These are phyloP conservation scores for Trichocomaceae sp. DNA, from an alignment of 2,329 filamentous ascomycete species.

Conservation along the genomic window DNA sequence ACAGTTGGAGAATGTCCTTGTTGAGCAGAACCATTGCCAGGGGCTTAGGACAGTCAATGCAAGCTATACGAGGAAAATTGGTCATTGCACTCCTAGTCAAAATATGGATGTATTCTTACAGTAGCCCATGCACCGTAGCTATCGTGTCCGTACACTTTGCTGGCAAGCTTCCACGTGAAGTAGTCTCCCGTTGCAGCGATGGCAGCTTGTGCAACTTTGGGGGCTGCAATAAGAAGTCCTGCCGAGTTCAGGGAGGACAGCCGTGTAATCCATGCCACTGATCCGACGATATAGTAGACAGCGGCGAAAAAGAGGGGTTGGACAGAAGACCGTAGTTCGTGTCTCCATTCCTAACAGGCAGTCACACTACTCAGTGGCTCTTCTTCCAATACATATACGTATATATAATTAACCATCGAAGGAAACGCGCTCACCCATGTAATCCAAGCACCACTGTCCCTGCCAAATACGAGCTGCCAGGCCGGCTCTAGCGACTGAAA, in stretches of 20 bases:
- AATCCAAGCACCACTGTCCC: conserved; percentile 73
- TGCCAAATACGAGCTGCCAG: conserved; percentile 80
- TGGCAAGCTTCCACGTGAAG: conserved; percentile 78
- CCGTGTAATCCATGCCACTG: conserved; percentile 34
- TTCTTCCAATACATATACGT: no score
- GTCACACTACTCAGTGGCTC: conserved; percentile 13
- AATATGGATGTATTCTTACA: conserved; percentile 42
- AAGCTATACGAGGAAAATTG: conserved; percentile 45
- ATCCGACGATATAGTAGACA: conserved; percentile 60
- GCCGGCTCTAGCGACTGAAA: conserved; percentile 94
- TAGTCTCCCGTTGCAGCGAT: conserved; percentile 75
- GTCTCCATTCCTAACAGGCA: conserved; percentile 74
- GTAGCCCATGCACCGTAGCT: conserved; percentile 61
- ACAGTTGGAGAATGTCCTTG: conserved; percentile 88
- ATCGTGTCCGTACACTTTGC: conserved; percentile 61
- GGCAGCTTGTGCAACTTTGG: conserved; percentile 68
- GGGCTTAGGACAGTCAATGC: conserved; percentile 67
- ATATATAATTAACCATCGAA: not conserved
- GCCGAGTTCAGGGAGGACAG: conserved; percentile 53
- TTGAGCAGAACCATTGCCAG: conserved; percentile 96
- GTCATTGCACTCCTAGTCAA: not conserved
- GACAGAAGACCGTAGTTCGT: conserved; percentile 79
- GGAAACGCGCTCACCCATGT: conserved; percentile 68
- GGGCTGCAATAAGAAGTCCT: conserved; percentile 62
- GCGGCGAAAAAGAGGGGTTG: conserved; percentile 82